Conservation (phyloP, 495 filamentous ascomycete genomes). For the Penicillium cinerascens region DNA sequence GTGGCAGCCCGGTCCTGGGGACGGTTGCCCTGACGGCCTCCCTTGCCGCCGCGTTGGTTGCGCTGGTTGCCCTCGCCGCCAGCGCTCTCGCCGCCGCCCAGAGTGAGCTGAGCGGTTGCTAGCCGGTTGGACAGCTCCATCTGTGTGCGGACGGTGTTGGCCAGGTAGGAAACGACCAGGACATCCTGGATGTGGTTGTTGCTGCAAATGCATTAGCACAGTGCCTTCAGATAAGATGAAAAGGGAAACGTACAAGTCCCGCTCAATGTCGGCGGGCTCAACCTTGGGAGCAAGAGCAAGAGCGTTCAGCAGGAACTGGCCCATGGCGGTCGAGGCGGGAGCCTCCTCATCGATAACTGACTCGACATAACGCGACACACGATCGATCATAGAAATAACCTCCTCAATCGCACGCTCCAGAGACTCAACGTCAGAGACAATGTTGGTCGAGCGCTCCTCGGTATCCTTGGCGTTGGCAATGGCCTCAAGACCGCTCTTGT, state of each 20-base stretch:
- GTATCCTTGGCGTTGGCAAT: conserved; percentile 76
- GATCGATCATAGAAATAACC: conserved; percentile 80
- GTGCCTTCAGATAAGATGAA: conserved; percentile 23
- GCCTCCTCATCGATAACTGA: conserved; percentile 71
- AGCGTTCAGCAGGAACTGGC: conserved; percentile 90
- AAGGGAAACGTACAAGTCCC: conserved; percentile 69
- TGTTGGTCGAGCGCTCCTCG: conserved; percentile 65
- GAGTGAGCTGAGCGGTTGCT: conserved; percentile 76
- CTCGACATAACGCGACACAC: conserved; percentile 84
- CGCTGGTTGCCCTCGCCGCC: conserved; percentile 35
- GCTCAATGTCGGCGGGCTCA: conserved; percentile 79
- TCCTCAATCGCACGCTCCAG: conserved; percentile 81
- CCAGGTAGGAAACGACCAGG: conserved; percentile 91
- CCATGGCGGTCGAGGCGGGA: conserved; percentile 74
- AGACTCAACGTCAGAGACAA: conserved; percentile 83
- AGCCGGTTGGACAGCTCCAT: conserved; percentile 95
- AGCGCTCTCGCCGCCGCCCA: conserved; percentile 49
- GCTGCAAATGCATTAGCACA: conserved; percentile 45
- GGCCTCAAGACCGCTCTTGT: conserved; percentile 86
- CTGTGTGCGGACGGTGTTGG: conserved; percentile 98
- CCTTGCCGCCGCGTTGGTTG: conserved; percentile 48
- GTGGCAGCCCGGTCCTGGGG: conserved; percentile 32
- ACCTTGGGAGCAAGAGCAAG: conserved; percentile 93
- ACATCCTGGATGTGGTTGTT: conserved; percentile 99
- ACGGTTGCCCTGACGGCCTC: conserved; percentile 42